Percentiles rank a stretch among this genome's conserved stretches.
phyloP scores from a whole-genome alignment of 116 monocot species.

The Posidonia oceanica region DNA sequence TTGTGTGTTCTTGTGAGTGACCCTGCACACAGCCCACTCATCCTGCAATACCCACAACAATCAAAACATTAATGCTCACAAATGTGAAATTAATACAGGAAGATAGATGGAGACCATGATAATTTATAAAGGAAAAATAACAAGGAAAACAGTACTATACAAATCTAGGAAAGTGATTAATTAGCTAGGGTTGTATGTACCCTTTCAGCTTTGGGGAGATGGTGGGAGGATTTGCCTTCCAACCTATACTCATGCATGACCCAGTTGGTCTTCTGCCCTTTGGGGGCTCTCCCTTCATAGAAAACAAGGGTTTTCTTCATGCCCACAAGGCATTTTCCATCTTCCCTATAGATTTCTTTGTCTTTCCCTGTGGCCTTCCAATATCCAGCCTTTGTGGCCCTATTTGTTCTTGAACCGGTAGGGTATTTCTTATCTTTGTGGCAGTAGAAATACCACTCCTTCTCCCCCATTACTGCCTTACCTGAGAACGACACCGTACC shows the following conservation, averaged over 20 bases:
- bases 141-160: too few species aligned
- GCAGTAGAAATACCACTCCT: conserved; percentile 81
- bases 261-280: not conserved
- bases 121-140: too few species aligned
- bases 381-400: conserved; percentile 70
- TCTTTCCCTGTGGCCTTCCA: conserved; percentile 97
- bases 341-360: conserved; percentile 44
- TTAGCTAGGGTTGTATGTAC: not conserved
- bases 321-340: conserved; percentile 32
- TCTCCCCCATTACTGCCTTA: conserved; percentile 77
- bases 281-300: conserved; percentile 25
- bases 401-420: conserved; percentile 76
- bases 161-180: not conserved
- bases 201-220: too few species aligned
- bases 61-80: not conserved
- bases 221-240: too few species aligned
- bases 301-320: conserved; percentile 35
- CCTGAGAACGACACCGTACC: not conserved
- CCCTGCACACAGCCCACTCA: conserved; percentile 72
- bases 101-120: too few species aligned
- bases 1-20: conserved; percentile 45
- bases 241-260: too few species aligned
- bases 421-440: conserved; percentile 76
- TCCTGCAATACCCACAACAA: conserved; percentile 32
- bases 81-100: not conserved